Conservation (phyloP, 495 filamentous ascomycete species). For the Tirmania nivea region DNA sequence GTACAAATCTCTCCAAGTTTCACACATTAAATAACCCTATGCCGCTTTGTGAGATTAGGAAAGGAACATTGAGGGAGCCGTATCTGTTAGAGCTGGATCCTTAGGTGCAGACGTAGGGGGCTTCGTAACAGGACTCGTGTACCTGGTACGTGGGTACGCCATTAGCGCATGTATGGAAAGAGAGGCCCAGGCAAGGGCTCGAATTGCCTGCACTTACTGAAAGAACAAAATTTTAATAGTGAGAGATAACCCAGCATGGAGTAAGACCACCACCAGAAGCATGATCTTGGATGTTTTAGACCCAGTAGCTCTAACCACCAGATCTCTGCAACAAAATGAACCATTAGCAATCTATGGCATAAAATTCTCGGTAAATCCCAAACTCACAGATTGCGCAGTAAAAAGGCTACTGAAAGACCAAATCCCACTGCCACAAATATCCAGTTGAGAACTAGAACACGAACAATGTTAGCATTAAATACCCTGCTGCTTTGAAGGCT, state of each 20-base stretch:
- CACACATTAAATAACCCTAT: too few species aligned
- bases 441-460: constrained; percentile 48
- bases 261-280: constrained; percentile 55
- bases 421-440: constrained; percentile 84
- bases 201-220: constrained; percentile 30
- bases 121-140: background rate
- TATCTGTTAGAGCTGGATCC: background rate
- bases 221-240: constrained; percentile 96
- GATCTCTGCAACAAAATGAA: constrained; percentile 26
- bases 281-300: constrained; percentile 74
- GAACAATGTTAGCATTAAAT: background rate
- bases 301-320: constrained; percentile 79
- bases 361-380: background rate
- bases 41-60: too few species aligned
- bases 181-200: background rate
- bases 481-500: background rate
- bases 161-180: background rate
- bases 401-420: constrained; percentile 61
- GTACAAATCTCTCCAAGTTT: too few species aligned
- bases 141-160: background rate
- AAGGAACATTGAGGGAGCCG: too few species aligned
- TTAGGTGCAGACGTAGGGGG: background rate
- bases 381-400: constrained; percentile 58
- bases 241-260: constrained; percentile 73
- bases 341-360: background rate